Evolutionary conservation across 345 rosid genomes (phyloP), one percentile per base, ranked within the genome.

Genomic region (Citrus maxima): DNA sequence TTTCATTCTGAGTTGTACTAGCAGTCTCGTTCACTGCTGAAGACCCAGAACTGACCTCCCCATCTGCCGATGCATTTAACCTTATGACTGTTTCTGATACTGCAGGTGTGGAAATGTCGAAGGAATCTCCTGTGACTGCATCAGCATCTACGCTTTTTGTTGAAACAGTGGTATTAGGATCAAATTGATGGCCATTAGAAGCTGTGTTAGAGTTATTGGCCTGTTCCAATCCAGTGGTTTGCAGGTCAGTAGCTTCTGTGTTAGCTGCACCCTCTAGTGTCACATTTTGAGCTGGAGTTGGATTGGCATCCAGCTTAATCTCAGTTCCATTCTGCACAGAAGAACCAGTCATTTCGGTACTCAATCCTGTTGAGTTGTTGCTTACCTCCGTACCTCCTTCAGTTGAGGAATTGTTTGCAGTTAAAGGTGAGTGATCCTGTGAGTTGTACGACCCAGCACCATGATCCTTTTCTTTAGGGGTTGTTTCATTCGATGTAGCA

Each of bases 241-340:
- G 83, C 40, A 70, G 71, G 55, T 72, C 79, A 70, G 84, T 75
- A 54, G 66, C 61, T 75, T 83, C 88, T 9, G 70, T 81, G 56
- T 78, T 83, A 10, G 78, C 74, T 73, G 73, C 76, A 77, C 75
- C 83, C 78, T 55, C 79, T 32, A 74, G 59, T 70, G 86, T 72
- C 70, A 79, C 76, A 40, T 86, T 85, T 80, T 79, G 86, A 78
- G 68, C 66, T 34, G 77, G 77, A 70, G 59, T 32, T 5, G 54
- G 70, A 46, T 18, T 54, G 58, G 58, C 58, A 54, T 73, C 78
- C 35, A 60, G 55, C 2, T 24, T 25, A 56, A 70, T 82, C 70
- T 63, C 72, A 59, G 84, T 82, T 79, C 80, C 88, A n/a, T 87
- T 86, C 77, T 82, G 74, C 82, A 78, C 74, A 63, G 83, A 79